Base-by-base conservation (phyloP, 305 asterid genomes). In the Caryopteris hybrid region DNA sequence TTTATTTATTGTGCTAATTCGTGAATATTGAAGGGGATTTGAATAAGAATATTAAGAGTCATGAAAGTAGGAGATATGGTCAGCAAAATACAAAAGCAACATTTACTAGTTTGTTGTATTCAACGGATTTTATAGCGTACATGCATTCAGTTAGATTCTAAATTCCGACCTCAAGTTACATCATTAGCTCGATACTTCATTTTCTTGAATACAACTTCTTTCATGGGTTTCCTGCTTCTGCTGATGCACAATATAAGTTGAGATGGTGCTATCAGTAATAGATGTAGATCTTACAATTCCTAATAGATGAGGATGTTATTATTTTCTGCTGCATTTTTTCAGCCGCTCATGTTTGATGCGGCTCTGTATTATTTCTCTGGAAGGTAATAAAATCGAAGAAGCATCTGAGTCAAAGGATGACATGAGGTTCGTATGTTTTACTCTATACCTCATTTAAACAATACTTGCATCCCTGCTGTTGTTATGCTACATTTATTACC, bases 311-410 rank as follows among this genome's bases (percentile, higher is more conserved):
- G 36, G 25, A 27, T 60, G 34, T 10, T 36, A 9, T 39, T 4
- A 14, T 64, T 63, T 61, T 67, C 33, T 27, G 39, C 31, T 69
- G 59, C 54, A 36, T 73, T 8, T 60, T 43, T 17, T 51, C 23
- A 20, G 47, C 27, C 38, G 16, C 11, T 21, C 53, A 16, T 36
- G 59, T 72, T 39, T 41, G 51, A 67, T 52, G 51, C 59, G 56
- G 27, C 36, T 73, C 51, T 53, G n/a, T n/a, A n/a, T n/a, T n/a
- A 4, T 48, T 11, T 68, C 67, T 47, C 64, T 70, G 72, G 57
- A 18, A 88, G 96, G 86, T 53, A 82, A 79, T 43, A 64, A 76
- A 75, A 56, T 50, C 18, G 69, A 78, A 31, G 84, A 65, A 76
- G 84, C 81, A 25, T 70, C 85, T 8, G 82, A 76, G 66, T 60